phyloP scores from a whole-genome alignment of 2,329 filamentous ascomycete genomes.

The Arthrobotrys musiformis region DNA sequence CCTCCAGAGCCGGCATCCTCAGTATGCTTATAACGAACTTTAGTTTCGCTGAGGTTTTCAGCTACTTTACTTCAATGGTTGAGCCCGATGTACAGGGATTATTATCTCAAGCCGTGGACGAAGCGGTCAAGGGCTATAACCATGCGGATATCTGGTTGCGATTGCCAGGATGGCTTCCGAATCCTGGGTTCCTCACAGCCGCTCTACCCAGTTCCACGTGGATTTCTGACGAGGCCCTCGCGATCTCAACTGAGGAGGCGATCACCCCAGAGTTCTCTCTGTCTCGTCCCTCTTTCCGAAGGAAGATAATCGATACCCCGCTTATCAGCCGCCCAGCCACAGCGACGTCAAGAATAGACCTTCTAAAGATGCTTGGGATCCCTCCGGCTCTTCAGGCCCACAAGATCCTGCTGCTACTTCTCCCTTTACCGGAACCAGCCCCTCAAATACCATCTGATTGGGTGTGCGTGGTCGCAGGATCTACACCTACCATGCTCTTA shows the following conservation, averaged over 20 bases:
- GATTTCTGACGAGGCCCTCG: slow-evolving; percentile 16
- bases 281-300: slow-evolving; percentile 13
- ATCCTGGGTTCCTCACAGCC: slow-evolving; percentile 38
- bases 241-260: background rate
- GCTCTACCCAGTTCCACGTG: slow-evolving; percentile 32
- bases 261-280: slow-evolving; percentile 15
- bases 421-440: slow-evolving; percentile 31
- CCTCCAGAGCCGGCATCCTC: slow-evolving; percentile 25
- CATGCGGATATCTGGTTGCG: slow-evolving; percentile 49
- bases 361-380: slow-evolving; percentile 33
- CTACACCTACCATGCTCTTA: slow-evolving; percentile 40
- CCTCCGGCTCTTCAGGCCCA: background rate
- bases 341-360: slow-evolving; percentile 3
- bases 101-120: slow-evolving; percentile 9
- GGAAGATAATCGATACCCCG: slow-evolving; percentile 43
- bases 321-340: slow-evolving; percentile 40
- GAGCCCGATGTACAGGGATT: background rate
- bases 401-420: slow-evolving; percentile 30
- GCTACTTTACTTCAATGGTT: slow-evolving; percentile 43
- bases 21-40: slow-evolving; percentile 48
- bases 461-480: slow-evolving; percentile 43
- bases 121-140: slow-evolving; percentile 24
- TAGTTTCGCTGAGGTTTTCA: slow-evolving; percentile 51
- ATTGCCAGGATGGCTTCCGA: slow-evolving; percentile 40
- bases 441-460: slow-evolving; percentile 51